Base-by-base conservation (phyloP, 192 early-diverging fungal species). In the Backusella mclennaniae region DNA sequence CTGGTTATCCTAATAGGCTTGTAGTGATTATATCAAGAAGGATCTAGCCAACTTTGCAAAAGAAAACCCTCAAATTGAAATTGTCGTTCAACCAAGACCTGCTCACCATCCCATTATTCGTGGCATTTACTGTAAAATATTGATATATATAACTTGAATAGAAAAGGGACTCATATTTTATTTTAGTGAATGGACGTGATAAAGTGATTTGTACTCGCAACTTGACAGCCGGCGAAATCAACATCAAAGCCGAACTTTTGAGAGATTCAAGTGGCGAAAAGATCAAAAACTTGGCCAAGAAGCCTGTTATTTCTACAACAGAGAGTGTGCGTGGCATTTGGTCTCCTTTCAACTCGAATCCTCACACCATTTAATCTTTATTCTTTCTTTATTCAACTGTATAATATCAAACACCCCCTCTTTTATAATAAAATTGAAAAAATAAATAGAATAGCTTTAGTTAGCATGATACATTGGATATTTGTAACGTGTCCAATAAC, bases 311-410 rank as follows among this genome's bases (percentile, higher is more conserved):
- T 56, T 95, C 94, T 5, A 90, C 92, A 23, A 94, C 91, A 39
- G 87, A 88, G 36, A 93, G 92, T 74, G 92, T 95, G 17, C 88
- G 94, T 66, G 94, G 93, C 59, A 93, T 93, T 74, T 95, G 91
- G 90, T 94, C 92, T 76, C 92, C 94, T 36, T 95, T 95, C 87
- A 90, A 93, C 70, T 82, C 88, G 52, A 83, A 88, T 36, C 84
- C 83, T n/a, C 89, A 94, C 80, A 77, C 87, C 46, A 93, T 94
- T 67, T 89, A 85, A 79, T 19, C 26, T 9, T 46, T 46, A 0
- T 39, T 46, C 17, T 26, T 44, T 71, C 26, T 42, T 71, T 67
- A 17, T 29, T 19, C 6, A 29, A 67, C 53, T 56, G 53, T 56
- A 56, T 21, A 21, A 56, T 56, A 56, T 21, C 21, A 7, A 19